Evolutionary conservation across 495 filamentous ascomycete species (phyloP), one percentile per base, ranked within the genome.

Genomic region (Podospora pseudocomata): DNA sequence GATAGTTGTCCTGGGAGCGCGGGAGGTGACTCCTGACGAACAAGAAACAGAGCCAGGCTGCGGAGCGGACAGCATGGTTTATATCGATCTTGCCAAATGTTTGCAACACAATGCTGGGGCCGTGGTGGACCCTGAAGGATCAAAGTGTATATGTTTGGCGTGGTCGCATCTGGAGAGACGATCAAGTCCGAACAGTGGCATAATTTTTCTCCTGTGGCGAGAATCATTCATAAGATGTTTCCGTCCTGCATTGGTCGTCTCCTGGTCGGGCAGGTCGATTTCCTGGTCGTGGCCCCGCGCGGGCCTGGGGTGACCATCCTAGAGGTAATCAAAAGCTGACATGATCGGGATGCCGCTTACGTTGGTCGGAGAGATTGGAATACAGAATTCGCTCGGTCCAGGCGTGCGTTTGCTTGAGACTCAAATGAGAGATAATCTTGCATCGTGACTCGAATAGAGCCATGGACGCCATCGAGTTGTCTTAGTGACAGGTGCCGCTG

Each of bases 221-320:
- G 4, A 61, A 61, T 61, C 59, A 28, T 61, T 61, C 59, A 61
- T 61, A 30, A 28, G 23, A 61, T 61, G 59, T 61, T 61, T 61
- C 59, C 30, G 20, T 9, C 5, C 5, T 28, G 9, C 30, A 28
- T 61, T 49, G 39, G 39, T 13, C 13, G 9, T 49, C 39, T 49
- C 39, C 15, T 11, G 39, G 39, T 16, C 39, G 15, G 39, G 39
- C 39, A 49, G 39, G 30, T 61, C 59, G 30, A 28, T 13, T 61
- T 26, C 27, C 11, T 61, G 59, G 27, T 32, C 30, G 23, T 28
- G 59, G 59, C 30, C 30, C 16, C 15, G 0, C 13, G 13, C 39
- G 39, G 39, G 9, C 39, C 39, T 49, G 39, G 39, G 39, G 15
- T 6, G 39, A 16, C 39, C 39, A 49, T 16, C 7, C 15, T 2